These are phyloP conservation scores for Nematodospora anomalae DNA, from an alignment of 1,139 yeast genomes.

Conservation along the genomic window DNA sequence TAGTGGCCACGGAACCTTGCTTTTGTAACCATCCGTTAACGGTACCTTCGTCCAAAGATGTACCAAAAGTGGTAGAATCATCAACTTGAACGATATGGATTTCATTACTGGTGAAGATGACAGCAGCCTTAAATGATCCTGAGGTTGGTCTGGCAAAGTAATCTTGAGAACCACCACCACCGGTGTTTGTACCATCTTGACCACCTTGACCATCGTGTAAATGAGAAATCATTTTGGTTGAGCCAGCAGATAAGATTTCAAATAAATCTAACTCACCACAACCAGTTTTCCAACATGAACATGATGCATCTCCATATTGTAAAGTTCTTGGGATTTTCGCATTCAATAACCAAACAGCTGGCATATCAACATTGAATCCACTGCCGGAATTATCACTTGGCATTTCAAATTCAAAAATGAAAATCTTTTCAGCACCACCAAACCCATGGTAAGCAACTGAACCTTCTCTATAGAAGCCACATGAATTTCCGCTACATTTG, in stretches of 20 bases:
- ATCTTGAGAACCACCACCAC: slow-evolving; percentile 89
- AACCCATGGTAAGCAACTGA: slow-evolving; percentile 76
- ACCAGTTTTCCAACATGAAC: slow-evolving; percentile 77
- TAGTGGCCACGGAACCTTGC: slow-evolving; percentile 43
- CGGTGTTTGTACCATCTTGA: slow-evolving; percentile 42
- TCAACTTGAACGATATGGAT: slow-evolving; percentile 63
- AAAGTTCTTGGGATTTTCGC: slow-evolving; percentile 79
- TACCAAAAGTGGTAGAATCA: slow-evolving; percentile 44
- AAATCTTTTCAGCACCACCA: slow-evolving; percentile 64
- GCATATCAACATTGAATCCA: slow-evolving; percentile 56
- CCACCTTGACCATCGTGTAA: slow-evolving; percentile 86
- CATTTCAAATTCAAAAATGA: slow-evolving; percentile 69
- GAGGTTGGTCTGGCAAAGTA: slow-evolving; percentile 82
- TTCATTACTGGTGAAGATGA: slow-evolving; percentile 58
- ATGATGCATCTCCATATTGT: slow-evolving; percentile 61
- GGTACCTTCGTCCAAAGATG: slow-evolving; percentile 52
- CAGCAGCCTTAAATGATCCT: slow-evolving; percentile 86
- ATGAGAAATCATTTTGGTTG: slow-evolving; percentile 72
- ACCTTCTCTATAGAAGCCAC: slow-evolving; percentile 73
- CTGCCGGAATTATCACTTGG: slow-evolving; percentile 45
- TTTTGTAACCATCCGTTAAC: slow-evolving; percentile 55
- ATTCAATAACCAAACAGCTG: slow-evolving; percentile 77
- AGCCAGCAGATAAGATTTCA: slow-evolving; percentile 72
- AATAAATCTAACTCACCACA: slow-evolving; percentile 85
- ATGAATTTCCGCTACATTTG: slow-evolving; percentile 51